Percentiles rank a stretch among this genome's conserved stretches.
Conservation (phyloP, 805 yeast genomes). For the Suhomyces prunicola region DNA sequence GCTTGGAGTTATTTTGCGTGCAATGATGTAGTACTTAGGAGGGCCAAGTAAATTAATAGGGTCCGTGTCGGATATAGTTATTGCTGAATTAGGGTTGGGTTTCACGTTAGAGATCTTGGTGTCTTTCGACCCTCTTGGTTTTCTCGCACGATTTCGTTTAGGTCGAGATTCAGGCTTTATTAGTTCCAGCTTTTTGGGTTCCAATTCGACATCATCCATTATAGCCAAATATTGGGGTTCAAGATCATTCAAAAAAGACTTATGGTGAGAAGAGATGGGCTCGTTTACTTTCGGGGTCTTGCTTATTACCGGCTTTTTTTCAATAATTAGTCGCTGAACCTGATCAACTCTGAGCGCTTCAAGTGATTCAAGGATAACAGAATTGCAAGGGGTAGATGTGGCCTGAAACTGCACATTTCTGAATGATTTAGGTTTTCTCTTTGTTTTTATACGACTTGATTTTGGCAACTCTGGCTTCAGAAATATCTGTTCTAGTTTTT, state of each 20-base stretch:
- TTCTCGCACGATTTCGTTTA: neutral
- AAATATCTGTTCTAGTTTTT: neutral
- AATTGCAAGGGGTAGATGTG: constrained; percentile 12
- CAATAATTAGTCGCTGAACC: constrained; percentile 3
- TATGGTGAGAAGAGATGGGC: neutral
- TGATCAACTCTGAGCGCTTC: constrained; percentile 4
- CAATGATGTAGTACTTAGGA: neutral
- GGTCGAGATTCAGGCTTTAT: neutral
- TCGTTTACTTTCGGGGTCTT: neutral
- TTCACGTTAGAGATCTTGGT: neutral
- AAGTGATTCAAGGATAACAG: constrained; percentile 1
- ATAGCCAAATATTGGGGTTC: neutral
- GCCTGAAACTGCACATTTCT: constrained; percentile 7
- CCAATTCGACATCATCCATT: neutral
- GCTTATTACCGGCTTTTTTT: constrained; percentile 2
- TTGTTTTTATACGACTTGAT: neutral
- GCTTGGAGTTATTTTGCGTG: neutral
- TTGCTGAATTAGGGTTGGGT: neutral
- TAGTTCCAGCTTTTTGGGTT: neutral
- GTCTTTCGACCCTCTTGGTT: neutral
- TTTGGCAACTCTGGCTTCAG: neutral
- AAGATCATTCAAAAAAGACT: neutral
- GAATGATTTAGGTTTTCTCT: neutral
- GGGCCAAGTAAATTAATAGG: constrained; percentile 12
- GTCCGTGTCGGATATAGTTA: constrained; percentile 4